phyloP scores from a whole-genome alignment of 31 red algal species.

The Odonthalia washingtoniensis region DNA sequence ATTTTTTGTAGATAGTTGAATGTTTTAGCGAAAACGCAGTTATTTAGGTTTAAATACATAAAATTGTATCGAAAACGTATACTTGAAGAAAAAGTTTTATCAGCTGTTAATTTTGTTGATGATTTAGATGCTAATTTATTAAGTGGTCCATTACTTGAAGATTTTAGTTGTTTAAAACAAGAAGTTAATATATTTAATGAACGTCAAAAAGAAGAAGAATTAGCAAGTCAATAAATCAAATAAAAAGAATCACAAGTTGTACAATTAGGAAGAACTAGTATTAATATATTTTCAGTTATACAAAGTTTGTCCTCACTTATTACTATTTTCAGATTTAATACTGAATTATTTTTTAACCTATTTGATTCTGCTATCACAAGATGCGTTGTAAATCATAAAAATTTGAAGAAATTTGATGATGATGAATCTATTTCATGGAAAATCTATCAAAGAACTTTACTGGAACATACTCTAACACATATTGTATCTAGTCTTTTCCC shows the following conservation, averaged over 20 bases:
- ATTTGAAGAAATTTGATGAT: not conserved
- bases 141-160: conserved; percentile 59
- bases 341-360: conserved; percentile 54
- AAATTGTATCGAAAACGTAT: no score
- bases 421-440: conserved; percentile 28
- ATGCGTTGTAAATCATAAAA: no score
- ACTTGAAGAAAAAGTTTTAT: no score
- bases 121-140: conserved; percentile 68
- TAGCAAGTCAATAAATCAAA: conserved; percentile 37
- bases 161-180: conserved; percentile 63
- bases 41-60: no score
- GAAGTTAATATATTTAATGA: conserved; percentile 61
- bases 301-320: no score
- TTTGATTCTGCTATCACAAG: conserved; percentile 64
- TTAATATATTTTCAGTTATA: conserved; percentile 56
- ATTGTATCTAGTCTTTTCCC: conserved; percentile 70
- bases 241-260: conserved; percentile 45
- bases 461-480: no score
- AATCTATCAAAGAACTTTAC: conserved; percentile 55
- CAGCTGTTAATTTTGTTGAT: conserved; percentile 66
- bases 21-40: no score
- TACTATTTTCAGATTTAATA: conserved; percentile 63
- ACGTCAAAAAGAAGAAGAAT: conserved; percentile 44
- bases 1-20: no score
- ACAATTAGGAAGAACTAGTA: conserved; percentile 48